Evolutionary conservation across 176 grass and related monocot species (phyloP), one percentile per base, ranked within the genome.

Genomic region (Eleusine coracana): DNA sequence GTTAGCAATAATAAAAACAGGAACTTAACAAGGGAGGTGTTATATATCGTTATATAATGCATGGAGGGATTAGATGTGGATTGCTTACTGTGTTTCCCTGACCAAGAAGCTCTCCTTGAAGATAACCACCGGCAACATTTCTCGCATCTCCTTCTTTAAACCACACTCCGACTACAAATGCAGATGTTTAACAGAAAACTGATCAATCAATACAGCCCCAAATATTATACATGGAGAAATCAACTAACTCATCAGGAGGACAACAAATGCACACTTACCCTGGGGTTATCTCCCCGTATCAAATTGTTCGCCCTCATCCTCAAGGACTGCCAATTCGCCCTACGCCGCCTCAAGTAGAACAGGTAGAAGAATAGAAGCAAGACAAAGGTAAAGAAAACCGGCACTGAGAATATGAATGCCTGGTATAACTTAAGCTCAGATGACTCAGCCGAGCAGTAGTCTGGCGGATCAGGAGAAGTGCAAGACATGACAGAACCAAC

Each of bases 61-160:
- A 77, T 45, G 44, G 23, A 63, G 29, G 75, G 70, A 37, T 73
- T 15, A 55, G 44, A 41, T 65, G 36, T 20, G 25, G 49, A 88
- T 85, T 48, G 95, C 95, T 95, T 5, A 98, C 95, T 98, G 92
- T 70, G 95, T 98, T 84, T 98, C 95, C 59, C 90, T 91, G 82
- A 98, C 88, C 84, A 95, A 89, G 75, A 97, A 94, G 76, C 95
- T 98, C 85, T 93, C 90, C 83, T 95, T 98, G 92, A 91, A 98
- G 16, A 98, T 75, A 29, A 98, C 87, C 1, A 98, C 90, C 5
- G 92, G 96, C 83, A 98, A 79, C 96, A 98, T 98, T 74, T 98
- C 92, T 5, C 89, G 90, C 31, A 95, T 63, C 82, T 95, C 96
- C 70, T 95, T 95, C 83, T 93, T 98, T 38, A 98, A 82, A 62